Evolutionary conservation across 345 rosid genomes (phyloP).

Genomic region (Abelmoschus esculentus): DNA sequence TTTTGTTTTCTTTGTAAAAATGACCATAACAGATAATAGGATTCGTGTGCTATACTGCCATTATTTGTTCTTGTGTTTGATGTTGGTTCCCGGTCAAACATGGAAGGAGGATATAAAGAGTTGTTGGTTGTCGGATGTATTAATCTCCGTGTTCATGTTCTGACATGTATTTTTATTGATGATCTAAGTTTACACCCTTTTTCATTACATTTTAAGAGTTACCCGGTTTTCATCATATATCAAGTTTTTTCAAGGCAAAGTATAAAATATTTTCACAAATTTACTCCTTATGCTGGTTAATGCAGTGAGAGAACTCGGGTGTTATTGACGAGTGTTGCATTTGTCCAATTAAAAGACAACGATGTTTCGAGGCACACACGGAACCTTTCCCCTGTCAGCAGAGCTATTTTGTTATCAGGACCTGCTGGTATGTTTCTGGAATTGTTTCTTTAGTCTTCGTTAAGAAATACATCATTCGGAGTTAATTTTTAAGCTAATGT

Average conservation of each 20-base stretch:
- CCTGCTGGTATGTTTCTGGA: conserved; percentile 59
- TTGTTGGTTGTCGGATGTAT: too few species aligned
- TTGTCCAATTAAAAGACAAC: conserved; percentile 63
- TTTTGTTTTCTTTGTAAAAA: neutral
- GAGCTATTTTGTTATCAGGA: conserved; percentile 80
- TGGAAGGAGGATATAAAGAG: too few species aligned
- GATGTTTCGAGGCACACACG: conserved; percentile 82
- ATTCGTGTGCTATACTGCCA: neutral
- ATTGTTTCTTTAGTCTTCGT: neutral
- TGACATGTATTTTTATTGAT: too few species aligned
- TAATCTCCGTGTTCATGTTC: too few species aligned
- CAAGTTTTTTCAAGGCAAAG: too few species aligned
- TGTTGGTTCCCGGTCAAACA: conserved; percentile 11
- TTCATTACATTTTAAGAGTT: too few species aligned
- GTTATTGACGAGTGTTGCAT: conserved; percentile 76
- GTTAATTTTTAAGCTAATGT: conserved; percentile 11
- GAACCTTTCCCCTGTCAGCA: conserved; percentile 89
- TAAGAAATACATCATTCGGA: neutral
- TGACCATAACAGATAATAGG: neutral
- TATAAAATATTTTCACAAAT: neutral
- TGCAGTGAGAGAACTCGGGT: conserved; percentile 62
- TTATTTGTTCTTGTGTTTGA: conserved; percentile 1
- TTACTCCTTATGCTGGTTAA: conserved; percentile 14
- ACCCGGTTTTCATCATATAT: too few species aligned
- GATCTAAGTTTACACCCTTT: too few species aligned